Conservation (phyloP, 2,329 filamentous ascomycete genomes). For the Niveomyces coronatus region DNA sequence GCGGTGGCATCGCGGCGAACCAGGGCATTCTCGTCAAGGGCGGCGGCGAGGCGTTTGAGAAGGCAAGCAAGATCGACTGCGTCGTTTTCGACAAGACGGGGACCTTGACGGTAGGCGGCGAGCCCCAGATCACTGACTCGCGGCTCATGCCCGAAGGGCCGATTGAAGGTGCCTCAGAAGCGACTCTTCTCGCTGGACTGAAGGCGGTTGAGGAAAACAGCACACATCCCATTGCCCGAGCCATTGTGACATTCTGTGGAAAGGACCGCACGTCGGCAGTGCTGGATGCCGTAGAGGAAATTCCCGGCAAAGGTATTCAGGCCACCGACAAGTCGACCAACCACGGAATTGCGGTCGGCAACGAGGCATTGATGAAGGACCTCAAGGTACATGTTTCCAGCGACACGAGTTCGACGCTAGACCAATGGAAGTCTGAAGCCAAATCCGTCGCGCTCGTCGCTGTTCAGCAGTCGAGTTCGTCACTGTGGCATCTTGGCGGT, state of each 20-base stretch:
- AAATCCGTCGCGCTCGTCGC: constrained; percentile 55
- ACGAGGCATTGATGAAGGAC: constrained; percentile 57
- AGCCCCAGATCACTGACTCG: constrained; percentile 56
- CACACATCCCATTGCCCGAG: constrained; percentile 64
- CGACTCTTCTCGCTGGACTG: constrained; percentile 40
- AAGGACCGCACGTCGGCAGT: constrained; percentile 20
- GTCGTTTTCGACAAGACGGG: constrained; percentile 88
- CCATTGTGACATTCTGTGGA: constrained; percentile 54
- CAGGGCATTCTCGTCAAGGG: constrained; percentile 75
- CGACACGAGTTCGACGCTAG: constrained; percentile 26
- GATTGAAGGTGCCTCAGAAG: constrained; percentile 15
- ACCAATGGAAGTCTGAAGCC: constrained; percentile 50
- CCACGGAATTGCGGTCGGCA: constrained; percentile 55
- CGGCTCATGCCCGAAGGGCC: constrained; percentile 26
- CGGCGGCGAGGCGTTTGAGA: constrained; percentile 77
- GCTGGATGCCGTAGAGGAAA: constrained; percentile 46
- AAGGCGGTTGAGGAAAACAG: constrained; percentile 59
- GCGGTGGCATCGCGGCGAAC: constrained; percentile 67
- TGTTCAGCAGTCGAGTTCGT: constrained; percentile 20
- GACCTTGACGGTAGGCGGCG: constrained; percentile 64
- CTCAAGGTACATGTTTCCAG: constrained; percentile 30
- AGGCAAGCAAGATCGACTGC: constrained; percentile 66
- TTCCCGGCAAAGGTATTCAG: constrained; percentile 61
- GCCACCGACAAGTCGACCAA: constrained; percentile 36
- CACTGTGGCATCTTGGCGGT: constrained; percentile 44